A percentile compares a stretch with the other conserved stretches of the same genome.
Evolutionary conservation across 1,284 basidiomycete genomes (phyloP).

Genomic region (Irpex sp.): DNA sequence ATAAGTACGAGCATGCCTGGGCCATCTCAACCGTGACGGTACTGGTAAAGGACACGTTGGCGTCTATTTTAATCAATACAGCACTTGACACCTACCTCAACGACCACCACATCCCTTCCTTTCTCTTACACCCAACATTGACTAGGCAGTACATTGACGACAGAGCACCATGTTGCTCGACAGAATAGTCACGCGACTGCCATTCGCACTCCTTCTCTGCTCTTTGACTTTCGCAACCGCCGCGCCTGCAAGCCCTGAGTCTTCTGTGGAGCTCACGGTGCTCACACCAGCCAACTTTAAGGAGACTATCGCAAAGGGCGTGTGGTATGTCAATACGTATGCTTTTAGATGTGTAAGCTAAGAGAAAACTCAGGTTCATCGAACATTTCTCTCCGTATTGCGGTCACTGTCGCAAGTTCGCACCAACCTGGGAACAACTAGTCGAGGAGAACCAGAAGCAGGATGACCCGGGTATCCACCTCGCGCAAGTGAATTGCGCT

Average conservation of each 20-base stretch:
- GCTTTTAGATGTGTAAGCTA: background rate
- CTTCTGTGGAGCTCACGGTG: slow-evolving; percentile 25
- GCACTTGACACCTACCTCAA: too few species aligned
- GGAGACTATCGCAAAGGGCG: slow-evolving; percentile 49
- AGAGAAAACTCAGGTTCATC: slow-evolving; percentile 46
- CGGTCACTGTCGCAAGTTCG: slow-evolving; percentile 72
- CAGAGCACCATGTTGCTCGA: slow-evolving; percentile 13
- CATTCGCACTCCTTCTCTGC: slow-evolving; percentile 31
- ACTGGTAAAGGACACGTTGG: background rate
- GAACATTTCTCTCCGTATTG: slow-evolving; percentile 82
- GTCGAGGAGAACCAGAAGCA: slow-evolving; percentile 53
- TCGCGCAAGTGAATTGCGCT: slow-evolving; percentile 86
- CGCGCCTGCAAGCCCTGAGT: slow-evolving; percentile 32
- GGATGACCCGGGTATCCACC: slow-evolving; percentile 56
- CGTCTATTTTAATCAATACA: background rate
- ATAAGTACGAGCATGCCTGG: background rate
- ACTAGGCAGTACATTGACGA: too few species aligned
- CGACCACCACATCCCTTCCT: too few species aligned
- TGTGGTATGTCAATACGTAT: slow-evolving; percentile 51
- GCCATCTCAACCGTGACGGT: background rate
- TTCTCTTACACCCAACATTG: too few species aligned
- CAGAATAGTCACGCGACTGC: slow-evolving; percentile 20
- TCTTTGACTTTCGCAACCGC: slow-evolving; percentile 32
- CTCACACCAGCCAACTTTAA: slow-evolving; percentile 70
- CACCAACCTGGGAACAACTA: slow-evolving; percentile 82